These are phyloP conservation scores for Deuterostichococcus epilithicus DNA, from an alignment of 139 green algal genomes.

Conservation along the genomic window DNA sequence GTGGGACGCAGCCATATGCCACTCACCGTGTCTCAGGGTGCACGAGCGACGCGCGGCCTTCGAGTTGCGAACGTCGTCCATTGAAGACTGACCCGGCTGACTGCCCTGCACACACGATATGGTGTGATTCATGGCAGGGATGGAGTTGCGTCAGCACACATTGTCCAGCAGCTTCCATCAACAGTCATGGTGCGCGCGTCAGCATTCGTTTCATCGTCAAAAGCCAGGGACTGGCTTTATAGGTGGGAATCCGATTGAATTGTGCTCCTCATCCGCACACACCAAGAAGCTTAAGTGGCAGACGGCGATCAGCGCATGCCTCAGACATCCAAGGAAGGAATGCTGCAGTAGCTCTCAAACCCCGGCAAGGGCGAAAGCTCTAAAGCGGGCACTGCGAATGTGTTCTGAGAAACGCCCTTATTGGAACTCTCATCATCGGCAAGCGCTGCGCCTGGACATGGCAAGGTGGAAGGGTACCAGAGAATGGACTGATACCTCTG, in stretches of 20 bases:
- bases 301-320: constrained; percentile 6
- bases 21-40: too few relatives aligned
- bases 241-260: background rate
- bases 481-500: too few relatives aligned
- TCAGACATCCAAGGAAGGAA: constrained; percentile 80
- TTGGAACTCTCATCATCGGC: constrained; percentile 47
- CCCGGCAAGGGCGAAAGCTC: constrained; percentile 63
- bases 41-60: too few relatives aligned
- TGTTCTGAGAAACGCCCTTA: constrained; percentile 59
- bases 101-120: too few relatives aligned
- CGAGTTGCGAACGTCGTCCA: too few relatives aligned
- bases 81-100: too few relatives aligned
- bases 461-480: constrained; percentile 9
- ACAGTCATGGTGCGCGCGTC: too few relatives aligned
- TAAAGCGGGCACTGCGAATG: constrained; percentile 76
- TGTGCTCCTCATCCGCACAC: background rate
- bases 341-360: constrained; percentile 70
- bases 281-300: background rate
- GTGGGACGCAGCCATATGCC: too few relatives aligned
- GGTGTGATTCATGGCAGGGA: too few relatives aligned
- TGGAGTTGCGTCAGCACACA: too few relatives aligned
- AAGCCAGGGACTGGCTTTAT: background rate
- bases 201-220: background rate
- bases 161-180: too few relatives aligned
- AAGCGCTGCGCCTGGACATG: too few relatives aligned